Evolutionary conservation across 176 grass and related monocot genomes (phyloP).

Genomic region (Otatea glauca): DNA sequence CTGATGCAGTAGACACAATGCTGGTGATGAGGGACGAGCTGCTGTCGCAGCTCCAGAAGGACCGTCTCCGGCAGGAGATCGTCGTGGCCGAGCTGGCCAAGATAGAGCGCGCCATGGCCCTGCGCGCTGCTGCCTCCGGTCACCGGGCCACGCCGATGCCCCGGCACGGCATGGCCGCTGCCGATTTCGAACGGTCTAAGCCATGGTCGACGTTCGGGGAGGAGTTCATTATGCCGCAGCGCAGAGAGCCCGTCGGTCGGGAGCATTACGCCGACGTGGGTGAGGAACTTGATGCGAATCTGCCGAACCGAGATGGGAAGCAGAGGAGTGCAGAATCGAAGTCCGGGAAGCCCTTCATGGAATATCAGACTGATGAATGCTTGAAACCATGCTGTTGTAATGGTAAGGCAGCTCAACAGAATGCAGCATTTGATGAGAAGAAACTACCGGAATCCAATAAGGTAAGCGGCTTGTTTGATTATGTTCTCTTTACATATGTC

Average conservation of each 20-base stretch:
- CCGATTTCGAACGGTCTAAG: background rate
- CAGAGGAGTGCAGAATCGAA: background rate
- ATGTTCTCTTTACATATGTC: background rate
- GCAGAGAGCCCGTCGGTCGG: background rate
- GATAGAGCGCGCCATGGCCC: slow-evolving; percentile 45
- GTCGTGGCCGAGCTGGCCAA: slow-evolving; percentile 43
- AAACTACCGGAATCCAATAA: background rate
- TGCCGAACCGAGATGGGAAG: background rate
- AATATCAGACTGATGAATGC: background rate
- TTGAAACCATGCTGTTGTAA: background rate
- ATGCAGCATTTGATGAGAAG: slow-evolving; percentile 1
- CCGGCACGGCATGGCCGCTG: background rate
- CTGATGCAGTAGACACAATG: slow-evolving; percentile 26
- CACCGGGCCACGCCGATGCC: background rate
- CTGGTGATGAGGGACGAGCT: slow-evolving; percentile 45
- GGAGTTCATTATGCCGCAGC: background rate
- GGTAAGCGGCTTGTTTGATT: slow-evolving; percentile 27
- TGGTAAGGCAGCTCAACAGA: background rate
- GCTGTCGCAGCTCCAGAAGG: slow-evolving; percentile 48
- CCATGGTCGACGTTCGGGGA: background rate
- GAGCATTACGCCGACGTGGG: background rate
- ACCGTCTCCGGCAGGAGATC: slow-evolving; percentile 45
- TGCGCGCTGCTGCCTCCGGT: background rate
- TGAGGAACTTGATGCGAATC: slow-evolving; percentile 11
- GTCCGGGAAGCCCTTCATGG: background rate